Percentiles rank a stretch among this genome's conserved stretches.
These are phyloP conservation scores for Wilhelminamyces savonicus DNA, from an alignment of 805 yeast species.

Conservation along the genomic window DNA sequence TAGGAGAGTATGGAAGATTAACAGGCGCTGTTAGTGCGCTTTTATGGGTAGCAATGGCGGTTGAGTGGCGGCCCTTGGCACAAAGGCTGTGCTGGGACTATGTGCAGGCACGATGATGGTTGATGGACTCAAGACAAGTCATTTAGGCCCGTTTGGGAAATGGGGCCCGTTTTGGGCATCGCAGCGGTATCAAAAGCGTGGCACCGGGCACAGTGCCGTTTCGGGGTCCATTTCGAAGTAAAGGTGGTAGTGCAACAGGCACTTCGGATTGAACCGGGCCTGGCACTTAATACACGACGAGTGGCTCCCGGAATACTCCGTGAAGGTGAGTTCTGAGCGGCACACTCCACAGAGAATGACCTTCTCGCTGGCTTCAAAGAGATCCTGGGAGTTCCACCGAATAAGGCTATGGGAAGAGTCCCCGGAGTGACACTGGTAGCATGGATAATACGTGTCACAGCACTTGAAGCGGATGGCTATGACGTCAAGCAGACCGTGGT, in stretches of 20 bases:
- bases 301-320: constrained; percentile 14
- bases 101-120: no score
- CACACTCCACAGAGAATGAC: constrained; percentile 36
- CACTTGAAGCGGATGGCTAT: constrained; percentile 36
- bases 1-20: no score
- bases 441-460: constrained; percentile 31
- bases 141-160: no score
- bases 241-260: constrained; percentile 28
- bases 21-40: no score
- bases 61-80: no score
- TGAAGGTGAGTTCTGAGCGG: constrained; percentile 18
- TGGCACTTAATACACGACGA: constrained; percentile 19
- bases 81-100: no score
- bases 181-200: no score
- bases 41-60: no score
- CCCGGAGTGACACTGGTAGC: constrained; percentile 31
- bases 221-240: constrained; percentile 20
- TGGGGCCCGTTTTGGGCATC: no score
- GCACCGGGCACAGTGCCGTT: not conserved
- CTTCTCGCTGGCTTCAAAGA: constrained; percentile 4
- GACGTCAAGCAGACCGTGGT: constrained; percentile 26
- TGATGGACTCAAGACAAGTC: no score
- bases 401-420: constrained; percentile 6
- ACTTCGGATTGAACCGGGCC: constrained; percentile 29
- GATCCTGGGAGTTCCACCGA: constrained; percentile 8